Evolutionary conservation across 441 rosid genomes (phyloP).

Genomic region (Codiaeum variegatum): DNA sequence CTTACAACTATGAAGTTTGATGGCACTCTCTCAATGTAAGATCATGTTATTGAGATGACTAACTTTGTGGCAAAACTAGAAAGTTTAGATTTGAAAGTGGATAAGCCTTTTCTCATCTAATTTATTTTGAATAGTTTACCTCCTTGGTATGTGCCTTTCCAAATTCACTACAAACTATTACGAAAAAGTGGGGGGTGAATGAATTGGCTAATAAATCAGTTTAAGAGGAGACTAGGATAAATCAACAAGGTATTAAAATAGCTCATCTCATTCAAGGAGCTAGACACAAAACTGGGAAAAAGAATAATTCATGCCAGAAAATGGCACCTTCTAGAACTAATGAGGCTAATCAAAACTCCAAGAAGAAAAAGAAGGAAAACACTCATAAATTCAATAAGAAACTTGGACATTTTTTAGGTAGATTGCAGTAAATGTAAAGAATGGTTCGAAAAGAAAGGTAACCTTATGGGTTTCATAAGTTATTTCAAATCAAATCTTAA

Average conservation of each 20-base stretch:
- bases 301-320: slow-evolving; percentile 13
- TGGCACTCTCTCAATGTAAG: slow-evolving; percentile 1
- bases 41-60: no score
- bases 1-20: not conserved
- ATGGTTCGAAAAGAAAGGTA: no score
- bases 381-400: no score
- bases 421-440: no score
- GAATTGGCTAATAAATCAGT: not conserved
- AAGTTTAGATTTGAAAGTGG: not conserved
- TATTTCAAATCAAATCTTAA: no score
- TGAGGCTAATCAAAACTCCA: no score
- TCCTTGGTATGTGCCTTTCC: not conserved
- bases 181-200: not conserved
- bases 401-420: no score
- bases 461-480: no score
- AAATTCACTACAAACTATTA: slow-evolving; percentile 1
- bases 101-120: not conserved
- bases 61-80: no score
- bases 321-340: no score
- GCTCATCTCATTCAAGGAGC: not conserved
- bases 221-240: not conserved
- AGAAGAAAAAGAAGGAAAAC: no score
- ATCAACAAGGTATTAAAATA: not conserved
- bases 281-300: not conserved
- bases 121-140: not conserved